phyloP scores from a whole-genome alignment of 768 basidiomycete species.

The Tricholoma matsutake region DNA sequence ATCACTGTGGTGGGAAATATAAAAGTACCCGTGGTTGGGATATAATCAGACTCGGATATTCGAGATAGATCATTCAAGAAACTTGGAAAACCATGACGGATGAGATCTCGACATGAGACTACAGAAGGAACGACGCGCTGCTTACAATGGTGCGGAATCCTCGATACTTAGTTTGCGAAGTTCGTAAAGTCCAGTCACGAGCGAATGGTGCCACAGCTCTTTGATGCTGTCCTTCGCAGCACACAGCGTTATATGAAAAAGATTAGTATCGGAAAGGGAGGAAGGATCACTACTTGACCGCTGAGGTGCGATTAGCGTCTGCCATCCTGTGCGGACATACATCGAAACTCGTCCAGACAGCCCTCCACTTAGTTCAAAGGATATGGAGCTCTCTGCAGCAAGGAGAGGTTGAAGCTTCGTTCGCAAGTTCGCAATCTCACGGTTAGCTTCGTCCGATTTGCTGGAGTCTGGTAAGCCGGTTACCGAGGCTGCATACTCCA shows the following conservation, averaged over 20 bases:
- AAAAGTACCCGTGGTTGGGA: conserved; percentile 61
- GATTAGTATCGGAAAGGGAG: conserved; percentile 4
- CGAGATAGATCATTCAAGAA: conserved; percentile 64
- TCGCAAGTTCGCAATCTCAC: conserved; percentile 8
- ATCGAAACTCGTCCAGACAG: conserved; percentile 11
- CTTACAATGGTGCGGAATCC: conserved; percentile 75
- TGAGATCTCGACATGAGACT: not conserved
- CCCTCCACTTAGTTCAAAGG: conserved; percentile 13
- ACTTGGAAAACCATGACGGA: conserved; percentile 32
- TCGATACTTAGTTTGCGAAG: conserved; percentile 62
- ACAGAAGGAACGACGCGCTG: conserved; percentile 1
- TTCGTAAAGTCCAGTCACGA: conserved; percentile 52
- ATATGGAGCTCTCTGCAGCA: conserved; percentile 7
- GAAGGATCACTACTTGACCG: conserved; percentile 7
- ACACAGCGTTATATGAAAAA: conserved; percentile 52
- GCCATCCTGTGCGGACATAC: conserved; percentile 16
- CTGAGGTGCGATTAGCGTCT: conserved; percentile 9
- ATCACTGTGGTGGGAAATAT: conserved; percentile 1
- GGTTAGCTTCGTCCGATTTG: conserved; percentile 10
- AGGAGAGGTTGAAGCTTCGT: conserved; percentile 9
- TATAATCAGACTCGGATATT: conserved; percentile 63
- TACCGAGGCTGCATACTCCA: conserved; percentile 7
- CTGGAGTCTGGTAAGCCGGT: conserved; percentile 11
- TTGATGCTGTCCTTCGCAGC: conserved; percentile 48
- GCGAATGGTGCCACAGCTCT: conserved; percentile 66